Evolutionary conservation across 2,329 filamentous ascomycete species (phyloP).

Genomic region (Cladorrhinum sp.): DNA sequence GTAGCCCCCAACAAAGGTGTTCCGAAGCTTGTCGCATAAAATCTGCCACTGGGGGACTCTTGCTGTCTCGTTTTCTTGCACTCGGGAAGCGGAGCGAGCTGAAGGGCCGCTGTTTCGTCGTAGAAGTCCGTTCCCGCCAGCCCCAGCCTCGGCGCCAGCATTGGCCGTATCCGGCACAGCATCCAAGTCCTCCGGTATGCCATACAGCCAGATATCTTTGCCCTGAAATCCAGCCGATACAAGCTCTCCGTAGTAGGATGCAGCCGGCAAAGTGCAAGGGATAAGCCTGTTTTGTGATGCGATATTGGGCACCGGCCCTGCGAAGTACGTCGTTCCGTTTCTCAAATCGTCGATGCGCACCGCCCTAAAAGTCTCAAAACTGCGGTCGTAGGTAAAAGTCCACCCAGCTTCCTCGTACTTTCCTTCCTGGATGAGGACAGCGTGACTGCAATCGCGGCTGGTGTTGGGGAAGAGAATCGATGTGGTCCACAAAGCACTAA

Average conservation of each 20-base stretch:
- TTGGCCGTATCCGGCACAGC: slow-evolving; percentile 47
- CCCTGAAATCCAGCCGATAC: slow-evolving; percentile 71
- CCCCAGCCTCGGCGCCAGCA: slow-evolving; percentile 30
- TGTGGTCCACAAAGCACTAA: slow-evolving; percentile 78
- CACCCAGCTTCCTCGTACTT: slow-evolving; percentile 65
- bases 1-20: slow-evolving; percentile 66
- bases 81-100: slow-evolving; percentile 37
- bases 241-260: slow-evolving; percentile 67
- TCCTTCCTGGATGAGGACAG: slow-evolving; percentile 63
- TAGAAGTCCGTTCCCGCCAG: slow-evolving; percentile 28
- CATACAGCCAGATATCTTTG: slow-evolving; percentile 74
- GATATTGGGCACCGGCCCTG: slow-evolving; percentile 59
- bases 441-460: slow-evolving; percentile 75
- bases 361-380: slow-evolving; percentile 73
- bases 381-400: slow-evolving; percentile 75
- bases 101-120: slow-evolving; percentile 43
- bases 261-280: slow-evolving; percentile 67
- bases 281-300: slow-evolving; percentile 55
- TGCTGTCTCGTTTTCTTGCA: slow-evolving; percentile 36
- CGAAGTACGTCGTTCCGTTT: slow-evolving; percentile 77
- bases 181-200: slow-evolving; percentile 70
- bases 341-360: slow-evolving; percentile 71
- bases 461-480: slow-evolving; percentile 81
- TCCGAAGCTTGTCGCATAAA: slow-evolving; percentile 64
- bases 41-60: slow-evolving; percentile 65